Percentiles rank a stretch among this genome's conserved stretches.
These are phyloP conservation scores for Arthrobotrys pseudoclavata DNA, from an alignment of 2,329 filamentous ascomycete species.

Conservation along the genomic window DNA sequence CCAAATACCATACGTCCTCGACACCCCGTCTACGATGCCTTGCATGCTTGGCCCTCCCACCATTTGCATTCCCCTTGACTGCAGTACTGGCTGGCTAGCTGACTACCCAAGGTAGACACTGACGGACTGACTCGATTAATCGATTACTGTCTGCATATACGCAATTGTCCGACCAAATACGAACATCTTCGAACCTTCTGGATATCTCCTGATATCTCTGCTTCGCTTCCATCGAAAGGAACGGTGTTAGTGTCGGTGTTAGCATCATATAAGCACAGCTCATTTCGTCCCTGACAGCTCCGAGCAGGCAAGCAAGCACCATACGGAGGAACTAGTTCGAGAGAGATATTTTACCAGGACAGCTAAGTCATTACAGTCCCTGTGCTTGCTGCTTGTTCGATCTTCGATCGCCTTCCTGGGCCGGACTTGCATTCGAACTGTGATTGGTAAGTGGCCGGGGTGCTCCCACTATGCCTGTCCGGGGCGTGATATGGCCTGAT, in stretches of 20 bases:
- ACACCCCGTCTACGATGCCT: slow-evolving; percentile 19
- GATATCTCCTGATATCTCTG: slow-evolving; percentile 7
- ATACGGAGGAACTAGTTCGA: background rate
- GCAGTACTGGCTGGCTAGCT: background rate
- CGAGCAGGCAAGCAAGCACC: background rate
- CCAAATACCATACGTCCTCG: slow-evolving; percentile 10
- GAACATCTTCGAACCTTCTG: slow-evolving; percentile 1
- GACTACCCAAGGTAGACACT: background rate
- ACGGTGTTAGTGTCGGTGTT: background rate
- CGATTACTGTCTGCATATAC: slow-evolving; percentile 23
- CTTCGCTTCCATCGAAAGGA: slow-evolving; percentile 15
- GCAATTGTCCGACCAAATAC: slow-evolving; percentile 36
- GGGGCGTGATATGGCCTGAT: slow-evolving; percentile 56
- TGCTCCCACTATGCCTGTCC: slow-evolving; percentile 33
- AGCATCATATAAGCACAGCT: slow-evolving; percentile 29
- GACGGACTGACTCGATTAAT: background rate
- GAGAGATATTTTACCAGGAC: slow-evolving; percentile 5
- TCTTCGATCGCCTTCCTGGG: slow-evolving; percentile 58
- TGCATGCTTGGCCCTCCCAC: slow-evolving; percentile 14
- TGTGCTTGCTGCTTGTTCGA: slow-evolving; percentile 13
- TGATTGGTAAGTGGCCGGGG: slow-evolving; percentile 57
- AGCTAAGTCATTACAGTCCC: background rate
- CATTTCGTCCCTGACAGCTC: slow-evolving; percentile 23
- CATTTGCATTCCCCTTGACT: slow-evolving; percentile 2
- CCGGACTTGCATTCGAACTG: slow-evolving; percentile 37